Evolutionary conservation across 495 filamentous ascomycete species (phyloP), one percentile per base, ranked within the genome.

Genomic region (Pyronema domesticum): DNA sequence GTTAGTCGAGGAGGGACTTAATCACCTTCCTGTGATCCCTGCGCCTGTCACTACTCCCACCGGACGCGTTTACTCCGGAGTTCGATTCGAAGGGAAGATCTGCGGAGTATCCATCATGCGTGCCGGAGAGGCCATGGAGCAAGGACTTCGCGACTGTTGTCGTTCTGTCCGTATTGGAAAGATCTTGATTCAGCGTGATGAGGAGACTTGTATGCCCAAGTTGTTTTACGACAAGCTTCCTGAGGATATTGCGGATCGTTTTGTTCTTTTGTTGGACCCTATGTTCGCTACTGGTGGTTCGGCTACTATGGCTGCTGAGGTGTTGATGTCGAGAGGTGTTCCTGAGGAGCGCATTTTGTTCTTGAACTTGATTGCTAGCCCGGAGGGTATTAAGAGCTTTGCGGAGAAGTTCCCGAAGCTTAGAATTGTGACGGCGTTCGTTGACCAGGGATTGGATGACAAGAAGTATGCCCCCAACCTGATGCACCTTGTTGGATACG

Each of bases 211-310:
- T 55, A 78, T 80, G 74, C 93, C 91, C 4, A 86, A 82, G 65
- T 76, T 98, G 36, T 98, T 95, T 67, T 96, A 95, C 66, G 89
- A 95, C 58, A 98, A 98, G 70, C 75, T 98, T 11, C 93, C 93
- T 39, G 80, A 85, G 60, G 91, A 98, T 69, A 94, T 98, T 62
- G 78, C 83, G 8, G 75, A 89, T 9, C 72, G 91, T 68, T 96
- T 89, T 85, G 89, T 95, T 33, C 74, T 98, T 30, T 73, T 98
- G n/a, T 73, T 98, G 35, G 93, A 98, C 66, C 91, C 93, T 2
- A 98, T 98, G 91, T 89, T 98, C 70, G 91, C 91, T 47, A 96
- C 91, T 58, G 91, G 89, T 89, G 91, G 91, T 43, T 95, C 89
- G 19, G 91, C 91, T 13, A 93, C 87, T 19, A 89, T 98, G 80